phyloP scores from a whole-genome alignment of 345 rosid genomes.

The Populus ilicifolia region DNA sequence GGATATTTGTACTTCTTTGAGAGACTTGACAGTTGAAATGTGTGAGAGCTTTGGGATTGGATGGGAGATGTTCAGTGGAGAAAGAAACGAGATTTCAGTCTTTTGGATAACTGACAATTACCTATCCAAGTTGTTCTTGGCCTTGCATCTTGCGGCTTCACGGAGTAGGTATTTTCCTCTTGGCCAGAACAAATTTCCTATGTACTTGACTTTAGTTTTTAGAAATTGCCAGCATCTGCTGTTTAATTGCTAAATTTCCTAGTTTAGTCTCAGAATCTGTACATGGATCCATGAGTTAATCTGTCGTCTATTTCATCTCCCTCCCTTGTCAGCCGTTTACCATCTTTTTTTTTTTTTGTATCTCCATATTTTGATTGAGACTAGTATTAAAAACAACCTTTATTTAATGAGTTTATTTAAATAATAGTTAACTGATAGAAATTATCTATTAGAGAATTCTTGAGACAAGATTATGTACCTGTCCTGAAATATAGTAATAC shows the following conservation, averaged over 20 bases:
- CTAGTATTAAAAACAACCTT: no score
- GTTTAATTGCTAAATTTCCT: no score
- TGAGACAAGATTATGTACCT: no score
- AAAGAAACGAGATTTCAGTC: no score
- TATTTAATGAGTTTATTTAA: no score
- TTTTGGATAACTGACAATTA: neutral
- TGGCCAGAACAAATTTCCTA: neutral
- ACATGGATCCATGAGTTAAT: neutral
- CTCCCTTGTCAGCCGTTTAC: neutral
- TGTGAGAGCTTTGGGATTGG: neutral
- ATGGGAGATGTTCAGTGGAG: neutral
- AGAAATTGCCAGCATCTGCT: no score
- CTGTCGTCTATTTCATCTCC: neutral
- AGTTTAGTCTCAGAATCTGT: neutral
- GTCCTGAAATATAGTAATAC: no score
- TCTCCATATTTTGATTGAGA: neutral
- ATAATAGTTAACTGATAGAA: no score
- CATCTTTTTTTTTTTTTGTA: no score
- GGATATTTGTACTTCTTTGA: constrained; percentile 94
- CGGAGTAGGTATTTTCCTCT: neutral
- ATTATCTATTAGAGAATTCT: no score
- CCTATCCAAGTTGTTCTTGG: neutral
- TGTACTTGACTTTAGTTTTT: neutral
- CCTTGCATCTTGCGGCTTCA: neutral
- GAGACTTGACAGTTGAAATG: constrained; percentile 54